Conservation (phyloP, 2,329 filamentous ascomycete species). For the Rhynchosporium agropyri region DNA sequence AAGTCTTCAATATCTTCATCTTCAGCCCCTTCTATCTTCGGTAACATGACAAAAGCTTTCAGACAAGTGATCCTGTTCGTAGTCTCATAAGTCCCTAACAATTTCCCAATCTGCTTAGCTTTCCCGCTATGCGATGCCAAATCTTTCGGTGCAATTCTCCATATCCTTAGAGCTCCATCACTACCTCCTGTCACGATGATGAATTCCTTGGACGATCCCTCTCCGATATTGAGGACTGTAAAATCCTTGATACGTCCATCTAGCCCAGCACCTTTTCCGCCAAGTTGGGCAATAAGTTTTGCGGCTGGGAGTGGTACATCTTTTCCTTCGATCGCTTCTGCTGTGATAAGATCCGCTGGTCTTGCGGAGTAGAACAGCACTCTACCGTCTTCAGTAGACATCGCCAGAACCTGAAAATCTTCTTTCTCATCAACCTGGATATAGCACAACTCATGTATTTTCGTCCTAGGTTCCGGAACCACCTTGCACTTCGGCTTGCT, state of each 20-base stretch:
- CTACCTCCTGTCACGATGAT: slow-evolving; percentile 77
- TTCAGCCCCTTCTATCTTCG: slow-evolving; percentile 61
- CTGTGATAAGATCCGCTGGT: slow-evolving; percentile 48
- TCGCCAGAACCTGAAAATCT: slow-evolving; percentile 63
- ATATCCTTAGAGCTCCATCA: slow-evolving; percentile 82
- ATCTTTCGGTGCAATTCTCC: slow-evolving; percentile 56
- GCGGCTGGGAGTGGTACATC: slow-evolving; percentile 59
- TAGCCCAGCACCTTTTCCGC: slow-evolving; percentile 69
- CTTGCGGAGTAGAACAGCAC: slow-evolving; percentile 81
- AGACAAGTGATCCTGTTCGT: slow-evolving; percentile 89
- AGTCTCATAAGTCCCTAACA: slow-evolving; percentile 81
- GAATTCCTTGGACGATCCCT: slow-evolving; percentile 47
- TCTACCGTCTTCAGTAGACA: slow-evolving; percentile 89
- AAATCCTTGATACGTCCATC: slow-evolving; percentile 90
- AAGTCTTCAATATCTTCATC: slow-evolving; percentile 45
- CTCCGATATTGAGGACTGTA: slow-evolving; percentile 53
- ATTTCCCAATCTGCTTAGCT: slow-evolving; percentile 45
- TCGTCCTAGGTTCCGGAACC: slow-evolving; percentile 67
- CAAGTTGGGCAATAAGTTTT: slow-evolving; percentile 73
- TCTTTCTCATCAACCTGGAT: slow-evolving; percentile 54
- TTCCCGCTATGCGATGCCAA: slow-evolving; percentile 42
- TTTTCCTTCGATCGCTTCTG: slow-evolving; percentile 43
- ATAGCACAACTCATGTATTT: slow-evolving; percentile 83
- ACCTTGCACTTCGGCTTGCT: slow-evolving; percentile 78
- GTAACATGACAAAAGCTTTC: slow-evolving; percentile 82